Conservation (phyloP, 2,329 filamentous ascomycete species). For the Scedosporium boydii region DNA sequence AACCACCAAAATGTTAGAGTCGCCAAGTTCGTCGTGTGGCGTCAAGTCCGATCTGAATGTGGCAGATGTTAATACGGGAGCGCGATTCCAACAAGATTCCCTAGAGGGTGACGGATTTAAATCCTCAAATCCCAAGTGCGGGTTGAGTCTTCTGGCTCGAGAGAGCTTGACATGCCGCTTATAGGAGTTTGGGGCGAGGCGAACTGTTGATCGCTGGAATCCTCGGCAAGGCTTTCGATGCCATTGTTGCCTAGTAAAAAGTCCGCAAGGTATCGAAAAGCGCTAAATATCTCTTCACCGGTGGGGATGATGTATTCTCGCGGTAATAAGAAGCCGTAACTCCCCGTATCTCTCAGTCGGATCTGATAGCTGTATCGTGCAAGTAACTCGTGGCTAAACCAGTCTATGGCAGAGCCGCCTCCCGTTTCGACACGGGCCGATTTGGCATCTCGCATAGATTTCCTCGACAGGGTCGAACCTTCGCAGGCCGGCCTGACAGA, state of each 20-base stretch:
- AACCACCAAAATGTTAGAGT: background rate
- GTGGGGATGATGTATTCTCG: slow-evolving; percentile 80
- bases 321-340: slow-evolving; percentile 86
- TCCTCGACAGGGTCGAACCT: slow-evolving; percentile 47
- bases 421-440: slow-evolving; percentile 11
- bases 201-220: background rate
- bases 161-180: background rate
- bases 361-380: slow-evolving; percentile 87
- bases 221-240: slow-evolving; percentile 36
- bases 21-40: too few relatives aligned
- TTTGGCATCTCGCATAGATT: background rate
- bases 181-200: too few relatives aligned
- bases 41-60: too few relatives aligned
- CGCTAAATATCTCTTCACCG: slow-evolving; percentile 77
- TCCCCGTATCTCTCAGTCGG: slow-evolving; percentile 87
- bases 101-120: too few relatives aligned
- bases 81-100: too few relatives aligned
- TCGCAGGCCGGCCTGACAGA: slow-evolving; percentile 79
- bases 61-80: too few relatives aligned
- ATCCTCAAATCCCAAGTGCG: background rate
- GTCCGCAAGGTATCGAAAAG: slow-evolving; percentile 73
- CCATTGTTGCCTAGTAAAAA: slow-evolving; percentile 66
- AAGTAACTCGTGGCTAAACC: slow-evolving; percentile 82
- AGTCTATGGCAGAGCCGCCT: slow-evolving; percentile 84
- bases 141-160: background rate